These are phyloP conservation scores for Cadophora sp. DNA, from an alignment of 2,329 filamentous ascomycete genomes.

Conservation along the genomic window DNA sequence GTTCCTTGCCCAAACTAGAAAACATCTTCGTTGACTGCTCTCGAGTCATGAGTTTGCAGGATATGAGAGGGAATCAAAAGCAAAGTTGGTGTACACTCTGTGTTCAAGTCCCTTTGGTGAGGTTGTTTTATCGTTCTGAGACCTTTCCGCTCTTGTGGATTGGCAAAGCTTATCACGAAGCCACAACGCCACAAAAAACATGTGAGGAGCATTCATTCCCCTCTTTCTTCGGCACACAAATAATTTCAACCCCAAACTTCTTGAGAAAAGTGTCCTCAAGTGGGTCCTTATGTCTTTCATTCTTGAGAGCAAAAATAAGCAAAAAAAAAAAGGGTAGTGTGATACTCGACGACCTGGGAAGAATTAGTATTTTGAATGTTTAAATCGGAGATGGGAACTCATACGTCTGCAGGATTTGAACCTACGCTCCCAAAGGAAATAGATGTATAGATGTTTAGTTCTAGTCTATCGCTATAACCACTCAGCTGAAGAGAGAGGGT, in stretches of 20 bases:
- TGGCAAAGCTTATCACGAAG: conserved; percentile 14
- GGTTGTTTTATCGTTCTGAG: neutral
- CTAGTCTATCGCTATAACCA: neutral
- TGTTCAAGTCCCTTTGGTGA: neutral
- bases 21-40: too few relatives aligned
- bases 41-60: neutral
- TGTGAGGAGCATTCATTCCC: neutral
- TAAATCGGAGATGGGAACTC: too few relatives aligned
- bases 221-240: neutral
- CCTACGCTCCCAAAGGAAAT: neutral
- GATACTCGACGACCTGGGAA: too few relatives aligned
- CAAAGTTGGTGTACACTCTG: neutral
- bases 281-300: too few relatives aligned
- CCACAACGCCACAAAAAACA: conserved; percentile 5
- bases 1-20: neutral
- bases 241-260: too few relatives aligned
- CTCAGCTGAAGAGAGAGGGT: neutral
- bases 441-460: neutral
- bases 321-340: too few relatives aligned
- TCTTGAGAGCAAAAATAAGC: too few relatives aligned
- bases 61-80: neutral
- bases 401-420: neutral
- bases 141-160: neutral
- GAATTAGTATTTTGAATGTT: neutral
- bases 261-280: too few relatives aligned